Evolutionary conservation across 352 stramenopile species (phyloP).

Genomic region (Pythium chondricola): DNA sequence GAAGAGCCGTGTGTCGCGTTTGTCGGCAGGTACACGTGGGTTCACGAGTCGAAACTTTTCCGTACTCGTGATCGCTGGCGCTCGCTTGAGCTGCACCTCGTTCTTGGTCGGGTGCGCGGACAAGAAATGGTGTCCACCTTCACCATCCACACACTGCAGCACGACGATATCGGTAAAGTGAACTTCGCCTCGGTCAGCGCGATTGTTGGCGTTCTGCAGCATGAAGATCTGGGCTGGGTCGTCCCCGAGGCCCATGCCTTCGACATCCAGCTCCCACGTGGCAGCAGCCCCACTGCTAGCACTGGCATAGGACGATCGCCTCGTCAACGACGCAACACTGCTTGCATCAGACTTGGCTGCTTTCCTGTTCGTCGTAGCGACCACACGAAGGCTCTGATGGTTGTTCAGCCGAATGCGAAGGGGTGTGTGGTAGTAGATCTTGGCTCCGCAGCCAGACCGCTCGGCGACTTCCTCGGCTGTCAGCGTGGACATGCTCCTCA

Average conservation of each 20-base stretch:
- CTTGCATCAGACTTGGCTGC: neutral
- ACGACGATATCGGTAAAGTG: constrained; percentile 74
- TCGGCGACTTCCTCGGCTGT: constrained; percentile 36
- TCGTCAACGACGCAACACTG: constrained; percentile 4
- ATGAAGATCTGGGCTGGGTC: constrained; percentile 78
- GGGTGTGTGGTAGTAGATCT: constrained; percentile 68
- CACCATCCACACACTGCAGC: constrained; percentile 65
- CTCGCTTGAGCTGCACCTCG: constrained; percentile 59
- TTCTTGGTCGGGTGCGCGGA: constrained; percentile 58
- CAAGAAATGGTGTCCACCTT: constrained; percentile 64
- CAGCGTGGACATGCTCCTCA: constrained; percentile 16
- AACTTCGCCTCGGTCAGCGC: constrained; percentile 57
- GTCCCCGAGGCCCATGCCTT: constrained; percentile 56
- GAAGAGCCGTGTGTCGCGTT: constrained; percentile 16
- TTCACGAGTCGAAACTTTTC: constrained; percentile 82
- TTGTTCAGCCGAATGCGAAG: constrained; percentile 67
- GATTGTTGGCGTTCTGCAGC: constrained; percentile 64
- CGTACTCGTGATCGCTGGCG: constrained; percentile 63
- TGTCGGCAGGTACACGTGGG: constrained; percentile 27
- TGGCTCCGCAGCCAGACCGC: constrained; percentile 53
- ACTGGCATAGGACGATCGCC: constrained; percentile 7
- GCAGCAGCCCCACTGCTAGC: neutral
- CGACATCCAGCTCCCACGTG: constrained; percentile 35
- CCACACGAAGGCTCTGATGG: constrained; percentile 60
- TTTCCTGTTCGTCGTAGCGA: constrained; percentile 3